Conservation (phyloP, 305 asterid species). For the Euphrasia arctica region DNA sequence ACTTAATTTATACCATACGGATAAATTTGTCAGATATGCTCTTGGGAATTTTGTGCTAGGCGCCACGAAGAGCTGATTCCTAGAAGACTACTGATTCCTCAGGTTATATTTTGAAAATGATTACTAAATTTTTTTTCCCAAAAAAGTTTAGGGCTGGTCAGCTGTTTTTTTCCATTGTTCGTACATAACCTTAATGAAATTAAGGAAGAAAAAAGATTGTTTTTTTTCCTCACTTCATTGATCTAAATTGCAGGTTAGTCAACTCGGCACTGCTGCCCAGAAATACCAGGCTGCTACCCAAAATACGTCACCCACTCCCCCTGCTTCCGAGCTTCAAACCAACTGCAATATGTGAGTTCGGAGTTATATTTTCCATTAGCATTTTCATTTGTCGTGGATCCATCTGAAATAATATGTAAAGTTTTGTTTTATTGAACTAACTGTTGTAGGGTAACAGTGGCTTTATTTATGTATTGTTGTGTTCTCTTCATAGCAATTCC, state of each 20-base stretch:
- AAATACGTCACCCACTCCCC: slow-evolving; percentile 43
- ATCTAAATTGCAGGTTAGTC: slow-evolving; percentile 51
- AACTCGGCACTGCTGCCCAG: slow-evolving; percentile 75
- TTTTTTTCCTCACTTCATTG: slow-evolving; percentile 9
- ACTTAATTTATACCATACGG: slow-evolving; percentile 13
- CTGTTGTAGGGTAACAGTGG: neutral
- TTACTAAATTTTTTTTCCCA: too few species aligned
- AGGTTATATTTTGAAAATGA: slow-evolving; percentile 41
- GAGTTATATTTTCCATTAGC: neutral
- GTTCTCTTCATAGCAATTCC: too few species aligned
- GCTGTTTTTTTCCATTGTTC: too few species aligned
- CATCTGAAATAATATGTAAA: neutral
- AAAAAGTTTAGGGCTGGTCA: too few species aligned
- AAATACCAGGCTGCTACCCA: slow-evolving; percentile 70
- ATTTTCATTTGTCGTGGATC: neutral
- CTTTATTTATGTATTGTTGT: too few species aligned
- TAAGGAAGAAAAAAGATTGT: too few species aligned
- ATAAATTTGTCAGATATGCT: slow-evolving; percentile 55
- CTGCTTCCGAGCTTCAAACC: slow-evolving; percentile 47
- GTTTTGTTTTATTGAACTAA: slow-evolving; percentile 2
- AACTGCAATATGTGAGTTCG: slow-evolving; percentile 51
- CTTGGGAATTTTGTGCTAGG: slow-evolving; percentile 87
- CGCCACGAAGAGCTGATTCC: slow-evolving; percentile 88
- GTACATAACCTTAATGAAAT: too few species aligned
- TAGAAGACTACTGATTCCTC: slow-evolving; percentile 64